Evolutionary conservation across 2,329 filamentous ascomycete species (phyloP).

Genomic region (Diplodia intermedia): DNA sequence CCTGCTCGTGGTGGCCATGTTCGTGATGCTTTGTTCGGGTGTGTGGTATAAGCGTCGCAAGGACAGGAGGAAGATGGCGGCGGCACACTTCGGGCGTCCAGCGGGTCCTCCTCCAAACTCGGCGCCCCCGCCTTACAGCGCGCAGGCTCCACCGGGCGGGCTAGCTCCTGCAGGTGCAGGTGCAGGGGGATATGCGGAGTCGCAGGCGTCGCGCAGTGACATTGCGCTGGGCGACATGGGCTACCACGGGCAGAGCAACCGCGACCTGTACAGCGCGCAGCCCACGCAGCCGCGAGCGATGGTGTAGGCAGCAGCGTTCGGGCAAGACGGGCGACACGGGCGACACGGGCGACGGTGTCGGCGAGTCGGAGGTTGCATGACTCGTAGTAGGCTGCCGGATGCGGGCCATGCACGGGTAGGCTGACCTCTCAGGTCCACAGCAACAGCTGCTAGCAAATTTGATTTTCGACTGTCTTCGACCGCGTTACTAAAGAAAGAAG

Average conservation of each 20-base stretch:
- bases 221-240: slow-evolving; percentile 23
- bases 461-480: slow-evolving; percentile 5
- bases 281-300: slow-evolving; percentile 18
- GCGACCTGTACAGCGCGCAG: slow-evolving; percentile 11
- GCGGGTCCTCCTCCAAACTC: background rate
- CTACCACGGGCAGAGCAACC: slow-evolving; percentile 5
- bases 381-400: slow-evolving; percentile 14
- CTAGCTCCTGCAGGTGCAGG: background rate
- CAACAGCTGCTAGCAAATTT: slow-evolving; percentile 18
- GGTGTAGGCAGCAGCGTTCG: background rate
- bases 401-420: slow-evolving; percentile 2
- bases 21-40: slow-evolving; percentile 22
- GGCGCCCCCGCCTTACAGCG: slow-evolving; percentile 19
- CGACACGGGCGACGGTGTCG: background rate
- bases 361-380: slow-evolving; percentile 26
- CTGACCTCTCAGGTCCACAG: slow-evolving; percentile 13
- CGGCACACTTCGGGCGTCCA: background rate
- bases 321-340: background rate
- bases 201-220: slow-evolving; percentile 19
- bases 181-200: background rate
- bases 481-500: background rate
- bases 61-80: slow-evolving; percentile 16
- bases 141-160: background rate
- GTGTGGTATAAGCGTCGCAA: slow-evolving; percentile 29
- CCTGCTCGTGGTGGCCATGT: slow-evolving; percentile 35